Evolutionary conservation across 1,139 yeast genomes (phyloP), one percentile per base, ranked within the genome.

Genomic region (Yamadazyma atmosphaerica): DNA sequence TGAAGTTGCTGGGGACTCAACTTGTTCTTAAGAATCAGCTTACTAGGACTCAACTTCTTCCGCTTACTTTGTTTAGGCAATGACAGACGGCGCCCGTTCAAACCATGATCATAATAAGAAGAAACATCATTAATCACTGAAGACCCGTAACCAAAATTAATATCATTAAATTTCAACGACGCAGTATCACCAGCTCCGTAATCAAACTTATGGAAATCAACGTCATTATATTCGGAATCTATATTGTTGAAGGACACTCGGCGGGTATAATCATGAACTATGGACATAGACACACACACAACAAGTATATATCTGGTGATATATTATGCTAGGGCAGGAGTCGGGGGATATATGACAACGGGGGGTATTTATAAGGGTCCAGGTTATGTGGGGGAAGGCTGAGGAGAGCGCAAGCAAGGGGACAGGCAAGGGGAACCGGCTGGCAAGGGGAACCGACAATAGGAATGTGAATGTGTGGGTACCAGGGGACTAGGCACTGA

Each of bases 201-300:
- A n/a, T n/a, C n/a, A n/a, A n/a, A n/a, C n/a, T n/a, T n/a, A n/a
- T 23, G 26, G 12, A 23, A 23, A 21, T 47, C 52, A 30, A 49
- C 52, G 13, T 65, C 70, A 2, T 30, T 30, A 12, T 30, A 30
- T 19, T 30, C 25, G 24, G 33, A 24, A 11, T 58, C 55, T 36
- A 71, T 47, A 45, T 69, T 72, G 47, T 68, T 69, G 54, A 72
- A 72, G n/a, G 75, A 68, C 2, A 72, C 77, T 40, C 75, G 52
- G 45, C 75, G 49, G 8, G 66, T 46, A 49, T 39, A 42, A 7
- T 35, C 43, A 34, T 34, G 36, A 6, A 40, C 34, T 18, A 40
- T 41, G 10, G 45, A 42, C 45, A 42, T 39, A 12, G 13, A 10
- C n/a, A n/a, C n/a, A n/a, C n/a, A n/a, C n/a, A n/a, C n/a, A n/a